Evolutionary conservation across 2,329 filamentous ascomycete species (phyloP), one percentile per base, ranked within the genome.

Genomic region (Lecanoromycetidae sp.): DNA sequence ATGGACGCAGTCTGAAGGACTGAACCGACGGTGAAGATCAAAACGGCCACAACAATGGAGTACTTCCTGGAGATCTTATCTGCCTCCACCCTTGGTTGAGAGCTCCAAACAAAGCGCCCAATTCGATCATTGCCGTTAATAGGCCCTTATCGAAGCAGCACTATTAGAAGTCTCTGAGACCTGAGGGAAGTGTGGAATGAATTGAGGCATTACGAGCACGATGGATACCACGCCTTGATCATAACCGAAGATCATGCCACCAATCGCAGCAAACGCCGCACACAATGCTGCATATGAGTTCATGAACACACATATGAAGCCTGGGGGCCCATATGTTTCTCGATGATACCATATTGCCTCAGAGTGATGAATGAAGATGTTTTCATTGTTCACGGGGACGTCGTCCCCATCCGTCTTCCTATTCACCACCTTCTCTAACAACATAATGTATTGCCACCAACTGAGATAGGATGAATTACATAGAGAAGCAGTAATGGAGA

Each of bases 91-190:
- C 68, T 48, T 69, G 64, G 30, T 68, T 70, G 17, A 71, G 45
- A 3, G 68, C 67, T 43, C 68, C 58, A 39, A 58, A 39, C 22
- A 53, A 29, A 7, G 71, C 72, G n/a, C 72, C 71, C 17, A 75
- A 54, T 50, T 75, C 70, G 41, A 76, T 69, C 71, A 75, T 75
- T 3, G 72, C 72, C 7, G 72, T 75, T 61, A 75, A 59, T 5
- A 67, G 49, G n/a, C 65, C 65, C 49, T 67, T 67, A 57, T 61
- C 65, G 49, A 67, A 67, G 0, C 63, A 5, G 61, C 58, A 5
- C 62, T 62, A 6, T 59, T 54, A 8, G 65, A 62, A 5, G 58
- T 58, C 15, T 63, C 60, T 0, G 65, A 63, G 3, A 72, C 65
- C 12, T 63, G 62, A 9, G 67, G 61, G 44, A 74, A 74, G 1